Conservation (phyloP, 1,284 basidiomycete species). For the Quambalaria eucalypti region DNA sequence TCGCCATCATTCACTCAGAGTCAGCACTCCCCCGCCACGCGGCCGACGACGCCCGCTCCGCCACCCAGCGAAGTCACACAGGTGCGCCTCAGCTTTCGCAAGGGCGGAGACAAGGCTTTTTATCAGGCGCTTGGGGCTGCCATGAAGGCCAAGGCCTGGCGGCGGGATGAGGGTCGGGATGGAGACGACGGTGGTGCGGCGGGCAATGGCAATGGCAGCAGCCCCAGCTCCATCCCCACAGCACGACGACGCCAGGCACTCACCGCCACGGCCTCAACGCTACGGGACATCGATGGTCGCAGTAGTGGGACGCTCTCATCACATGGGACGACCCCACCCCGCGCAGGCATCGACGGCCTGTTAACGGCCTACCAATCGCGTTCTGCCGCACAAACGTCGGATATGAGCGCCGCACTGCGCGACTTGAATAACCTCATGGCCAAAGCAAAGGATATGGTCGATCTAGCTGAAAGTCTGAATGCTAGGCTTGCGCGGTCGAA, state of each 20-base stretch:
- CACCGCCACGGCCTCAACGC: background rate
- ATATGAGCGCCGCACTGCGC: slow-evolving; percentile 69
- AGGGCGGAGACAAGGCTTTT: slow-evolving; percentile 75
- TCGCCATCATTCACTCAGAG: too few relatives aligned
- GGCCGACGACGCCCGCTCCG: background rate
- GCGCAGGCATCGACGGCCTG: slow-evolving; percentile 6
- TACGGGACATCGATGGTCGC: slow-evolving; percentile 6
- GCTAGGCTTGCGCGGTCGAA: slow-evolving; percentile 68
- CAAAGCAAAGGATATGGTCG: slow-evolving; percentile 83
- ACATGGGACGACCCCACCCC: background rate
- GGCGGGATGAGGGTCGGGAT: background rate
- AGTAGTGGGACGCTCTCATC: background rate
- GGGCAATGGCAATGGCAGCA: background rate
- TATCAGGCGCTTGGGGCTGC: slow-evolving; percentile 32
- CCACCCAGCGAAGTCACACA: background rate
- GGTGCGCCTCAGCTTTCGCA: slow-evolving; percentile 68
- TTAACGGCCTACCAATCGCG: slow-evolving; percentile 1
- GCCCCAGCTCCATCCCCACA: background rate
- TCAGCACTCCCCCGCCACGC: too few relatives aligned
- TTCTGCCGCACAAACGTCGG: slow-evolving; percentile 58
- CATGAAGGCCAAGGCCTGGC: slow-evolving; percentile 9
- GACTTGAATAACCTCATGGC: slow-evolving; percentile 86
- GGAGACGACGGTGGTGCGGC: too few relatives aligned
- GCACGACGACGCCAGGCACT: too few relatives aligned
- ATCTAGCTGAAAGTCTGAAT: slow-evolving; percentile 76